These are phyloP conservation scores for Podosphaera fusca DNA, from an alignment of 2,329 filamentous ascomycete genomes.

Conservation along the genomic window DNA sequence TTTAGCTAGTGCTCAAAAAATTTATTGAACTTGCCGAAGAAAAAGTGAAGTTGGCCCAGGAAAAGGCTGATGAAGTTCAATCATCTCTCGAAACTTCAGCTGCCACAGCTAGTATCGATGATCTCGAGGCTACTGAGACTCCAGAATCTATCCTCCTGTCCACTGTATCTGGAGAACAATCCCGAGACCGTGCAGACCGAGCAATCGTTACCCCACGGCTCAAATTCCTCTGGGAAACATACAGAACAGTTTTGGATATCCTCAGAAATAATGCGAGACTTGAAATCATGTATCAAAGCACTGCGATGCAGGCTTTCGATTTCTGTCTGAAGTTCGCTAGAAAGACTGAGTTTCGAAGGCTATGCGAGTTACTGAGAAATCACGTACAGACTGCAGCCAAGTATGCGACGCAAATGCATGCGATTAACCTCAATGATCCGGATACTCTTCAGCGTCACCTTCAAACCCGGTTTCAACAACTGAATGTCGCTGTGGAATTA, in stretches of 20 bases:
- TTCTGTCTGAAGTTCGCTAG: conserved; percentile 96
- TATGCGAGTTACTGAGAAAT: conserved; percentile 94
- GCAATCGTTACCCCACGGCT: conserved; percentile 98
- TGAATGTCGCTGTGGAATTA: conserved; percentile 92
- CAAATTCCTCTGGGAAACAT: conserved; percentile 98
- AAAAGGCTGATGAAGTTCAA: conserved; percentile 89
- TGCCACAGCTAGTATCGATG: conserved; percentile 58
- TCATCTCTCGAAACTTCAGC: conserved; percentile 57
- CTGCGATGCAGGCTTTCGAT: conserved; percentile 92
- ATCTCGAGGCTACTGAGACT: conserved; percentile 90
- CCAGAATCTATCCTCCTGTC: conserved; percentile 95
- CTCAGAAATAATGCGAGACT: conserved; percentile 96
- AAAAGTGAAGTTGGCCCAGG: conserved; percentile 88
- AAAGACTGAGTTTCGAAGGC: conserved; percentile 96
- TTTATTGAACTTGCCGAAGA: conserved; percentile 94
- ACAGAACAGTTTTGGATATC: conserved; percentile 93
- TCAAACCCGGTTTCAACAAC: conserved; percentile 93
- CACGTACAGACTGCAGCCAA: conserved; percentile 98
- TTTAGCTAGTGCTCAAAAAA: conserved; percentile 70
- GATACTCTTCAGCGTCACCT: conserved; percentile 93
- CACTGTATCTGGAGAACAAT: conserved; percentile 94
- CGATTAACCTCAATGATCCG: conserved; percentile 93
- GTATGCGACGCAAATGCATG: conserved; percentile 97
- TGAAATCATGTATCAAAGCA: conserved; percentile 95
- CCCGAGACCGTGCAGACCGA: conserved; percentile 86